phyloP scores from a whole-genome alignment of 441 rosid genomes.

The Isatis lusitanica region DNA sequence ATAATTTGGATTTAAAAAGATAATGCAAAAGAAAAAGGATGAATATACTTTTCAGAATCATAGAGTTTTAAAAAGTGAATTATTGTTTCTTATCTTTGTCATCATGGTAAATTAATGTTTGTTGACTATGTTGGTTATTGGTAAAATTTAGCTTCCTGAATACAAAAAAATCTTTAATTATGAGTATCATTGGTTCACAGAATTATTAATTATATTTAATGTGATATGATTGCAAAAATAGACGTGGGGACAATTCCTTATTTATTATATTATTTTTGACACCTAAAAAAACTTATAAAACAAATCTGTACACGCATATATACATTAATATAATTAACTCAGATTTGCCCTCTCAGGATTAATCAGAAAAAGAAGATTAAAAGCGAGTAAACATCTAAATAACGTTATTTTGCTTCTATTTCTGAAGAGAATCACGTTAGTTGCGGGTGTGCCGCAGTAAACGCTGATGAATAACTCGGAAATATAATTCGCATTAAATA shows the following conservation, averaged over 20 bases:
- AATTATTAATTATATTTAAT: background rate
- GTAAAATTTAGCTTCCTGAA: background rate
- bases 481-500: background rate
- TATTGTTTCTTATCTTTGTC: background rate
- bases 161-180: background rate
- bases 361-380: too few relatives aligned
- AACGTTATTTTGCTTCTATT: background rate
- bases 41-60: background rate
- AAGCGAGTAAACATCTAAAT: background rate
- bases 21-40: background rate
- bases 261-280: too few relatives aligned
- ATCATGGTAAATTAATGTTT: slow-evolving; percentile 4
- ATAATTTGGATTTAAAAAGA: background rate
- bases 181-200: background rate
- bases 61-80: background rate
- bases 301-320: background rate
- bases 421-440: background rate
- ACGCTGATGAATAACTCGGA: background rate
- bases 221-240: background rate
- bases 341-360: background rate
- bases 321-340: background rate
- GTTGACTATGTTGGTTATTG: background rate
- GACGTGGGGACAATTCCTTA: slow-evolving; percentile 23
- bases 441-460: background rate
- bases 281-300: too few relatives aligned